Base-by-base conservation (phyloP, 805 yeast genomes). In the Candida xyloterini region DNA sequence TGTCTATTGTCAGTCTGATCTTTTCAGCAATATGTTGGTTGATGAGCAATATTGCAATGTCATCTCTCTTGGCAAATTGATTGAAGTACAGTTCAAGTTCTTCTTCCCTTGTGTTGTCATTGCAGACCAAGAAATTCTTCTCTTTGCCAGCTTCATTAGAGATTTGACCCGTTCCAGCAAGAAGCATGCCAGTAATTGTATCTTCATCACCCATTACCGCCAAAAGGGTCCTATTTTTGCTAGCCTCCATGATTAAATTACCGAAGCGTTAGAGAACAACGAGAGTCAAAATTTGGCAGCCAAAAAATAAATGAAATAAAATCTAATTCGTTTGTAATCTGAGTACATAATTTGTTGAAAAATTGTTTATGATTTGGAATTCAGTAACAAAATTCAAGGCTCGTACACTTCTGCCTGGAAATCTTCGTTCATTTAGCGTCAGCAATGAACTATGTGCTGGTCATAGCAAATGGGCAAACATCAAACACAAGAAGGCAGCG, bases 151-250 rank as follows among this genome's bases (percentile, higher is more conserved):
- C 71, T 46, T 76, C 81, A 45, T 66, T 67, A 21, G 76, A 73
- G 15, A 89, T 81, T 57, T 91, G 95, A 18, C 99, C 99, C 43
- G 87, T 80, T 21, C 99, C 99, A 1, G 99, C 99, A 43, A 93
- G 74, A 25, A 93, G 71, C 73, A 93, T 77, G 3, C 99, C 99
- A 2, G 99, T 93, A 44, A 93, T 90, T 15, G 98, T 84, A 59
- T 93, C 98, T 67, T 93, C 99, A 58, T 93, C 99, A 13, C 97
- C 99, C 57, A 93, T 88, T 27, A 90, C 95, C 10, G 97, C 98
- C 43, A 93, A 71, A 51, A 90, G 73, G 27, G 84, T 76, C 56
- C 99, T 81, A 59, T 89, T 85, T 37, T 55, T 56, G 33, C 53
- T 27, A 10, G 57, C 54, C 7, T 52, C 52, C 40, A 46, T 43